phyloP scores from a whole-genome alignment of 768 basidiomycete species.

The Leccinum sublutescens region DNA sequence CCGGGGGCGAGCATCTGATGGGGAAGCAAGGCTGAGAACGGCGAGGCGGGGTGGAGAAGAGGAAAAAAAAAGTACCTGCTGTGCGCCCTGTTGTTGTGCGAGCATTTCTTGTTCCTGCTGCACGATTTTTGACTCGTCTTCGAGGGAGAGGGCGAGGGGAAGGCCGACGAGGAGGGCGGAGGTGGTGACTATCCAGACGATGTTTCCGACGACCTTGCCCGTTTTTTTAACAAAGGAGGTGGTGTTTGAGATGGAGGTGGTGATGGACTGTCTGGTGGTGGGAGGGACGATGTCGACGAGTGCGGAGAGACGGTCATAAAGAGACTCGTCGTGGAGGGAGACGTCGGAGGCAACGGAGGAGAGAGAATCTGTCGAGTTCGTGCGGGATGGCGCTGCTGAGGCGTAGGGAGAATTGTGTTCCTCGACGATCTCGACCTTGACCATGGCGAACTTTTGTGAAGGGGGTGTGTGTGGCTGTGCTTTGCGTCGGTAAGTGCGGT shows the following conservation, averaged over 20 bases:
- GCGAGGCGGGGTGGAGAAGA: neutral
- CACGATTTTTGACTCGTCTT: constrained; percentile 94
- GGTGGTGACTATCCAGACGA: constrained; percentile 95
- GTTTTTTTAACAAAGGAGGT: constrained; percentile 63
- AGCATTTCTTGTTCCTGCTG: constrained; percentile 93
- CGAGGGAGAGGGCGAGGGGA: constrained; percentile 88
- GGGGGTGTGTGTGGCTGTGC: constrained; percentile 16
- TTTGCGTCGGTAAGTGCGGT: constrained; percentile 25
- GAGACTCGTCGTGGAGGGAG: constrained; percentile 71
- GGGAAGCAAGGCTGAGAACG: constrained; percentile 14
- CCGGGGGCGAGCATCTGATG: constrained; percentile 68
- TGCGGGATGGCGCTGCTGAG: constrained; percentile 71
- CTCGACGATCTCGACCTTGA: constrained; percentile 89
- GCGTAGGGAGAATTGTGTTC: constrained; percentile 77
- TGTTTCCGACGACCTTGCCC: constrained; percentile 74
- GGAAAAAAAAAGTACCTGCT: constrained; percentile 59
- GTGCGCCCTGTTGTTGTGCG: constrained; percentile 89
- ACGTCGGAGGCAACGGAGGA: constrained; percentile 75
- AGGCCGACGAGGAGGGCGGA: constrained; percentile 91
- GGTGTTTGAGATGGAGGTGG: constrained; percentile 57
- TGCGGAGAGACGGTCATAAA: constrained; percentile 85
- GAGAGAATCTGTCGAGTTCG: constrained; percentile 67
- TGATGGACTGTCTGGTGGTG: constrained; percentile 75
- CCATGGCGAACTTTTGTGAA: constrained; percentile 51
- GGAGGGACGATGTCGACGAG: constrained; percentile 97